These are phyloP conservation scores for Phytophthora meadii DNA, from an alignment of 352 stramenopile genomes.

Conservation along the genomic window DNA sequence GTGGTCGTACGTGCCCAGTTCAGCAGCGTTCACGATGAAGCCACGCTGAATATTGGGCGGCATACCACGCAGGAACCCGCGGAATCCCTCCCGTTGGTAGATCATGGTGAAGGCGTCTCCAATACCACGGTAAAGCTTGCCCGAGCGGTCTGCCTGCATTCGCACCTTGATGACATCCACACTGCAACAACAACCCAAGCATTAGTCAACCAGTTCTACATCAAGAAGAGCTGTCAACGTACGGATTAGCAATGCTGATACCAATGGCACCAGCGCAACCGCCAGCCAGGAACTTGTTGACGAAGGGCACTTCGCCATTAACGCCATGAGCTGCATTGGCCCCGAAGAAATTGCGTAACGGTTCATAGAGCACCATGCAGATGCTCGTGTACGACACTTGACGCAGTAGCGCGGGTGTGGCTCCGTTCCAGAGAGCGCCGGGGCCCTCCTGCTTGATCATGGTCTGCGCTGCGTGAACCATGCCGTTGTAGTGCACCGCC, in stretches of 20 bases:
- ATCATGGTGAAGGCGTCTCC: constrained; percentile 75
- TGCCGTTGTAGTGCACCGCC: constrained; percentile 72
- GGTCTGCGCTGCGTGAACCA: constrained; percentile 72
- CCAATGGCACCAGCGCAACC: constrained; percentile 81
- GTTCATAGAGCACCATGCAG: constrained; percentile 88
- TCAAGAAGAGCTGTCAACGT: constrained; percentile 31
- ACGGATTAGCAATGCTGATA: constrained; percentile 88
- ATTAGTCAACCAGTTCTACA: constrained; percentile 5
- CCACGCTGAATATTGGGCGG: constrained; percentile 85
- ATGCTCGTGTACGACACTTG: constrained; percentile 91
- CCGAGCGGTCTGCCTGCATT: constrained; percentile 82
- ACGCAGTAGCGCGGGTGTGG: constrained; percentile 76
- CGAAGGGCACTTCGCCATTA: constrained; percentile 68
- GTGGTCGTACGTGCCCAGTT: constrained; percentile 90
- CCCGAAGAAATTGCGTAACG: constrained; percentile 77
- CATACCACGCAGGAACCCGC: constrained; percentile 83
- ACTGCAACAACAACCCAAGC: constrained; percentile 34
- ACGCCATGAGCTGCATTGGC: constrained; percentile 43
- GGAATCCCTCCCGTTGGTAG: constrained; percentile 74
- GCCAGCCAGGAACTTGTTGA: constrained; percentile 84
- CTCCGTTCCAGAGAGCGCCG: constrained; percentile 77
- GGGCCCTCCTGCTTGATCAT: constrained; percentile 77
- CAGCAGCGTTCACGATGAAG: constrained; percentile 88
- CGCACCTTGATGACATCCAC: constrained; percentile 91
- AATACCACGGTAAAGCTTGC: constrained; percentile 73